A percentile compares a stretch with the other conserved stretches of the same genome.
These are phyloP conservation scores for Cucumis sativus DNA, from an alignment of 306 rosid species.

Conservation along the genomic window Cucumber_9930_V3 NC_026656.2:4307001-4307500, in stretches of 20 bases:
- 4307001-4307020: slow-evolving; percentile 89
- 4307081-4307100: slow-evolving; percentile 87
- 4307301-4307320: slow-evolving; percentile 80
- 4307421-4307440: slow-evolving; percentile 59
- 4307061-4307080: slow-evolving; percentile 75
- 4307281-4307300: slow-evolving; percentile 95
- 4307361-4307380: slow-evolving; percentile 46
- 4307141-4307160: slow-evolving; percentile 92
- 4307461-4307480: slow-evolving; percentile 51
- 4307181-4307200: slow-evolving; percentile 83
- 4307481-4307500: slow-evolving; percentile 40
- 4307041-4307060: slow-evolving; percentile 85
- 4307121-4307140: slow-evolving; percentile 91
- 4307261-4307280: slow-evolving; percentile 74
- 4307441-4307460: slow-evolving; percentile 56
- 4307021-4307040: slow-evolving; percentile 48
- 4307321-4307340: slow-evolving; percentile 54
- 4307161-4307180: slow-evolving; percentile 99
- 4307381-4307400: slow-evolving; percentile 43
- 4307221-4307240: slow-evolving; percentile 68
- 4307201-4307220: slow-evolving; percentile 87
- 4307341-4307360: slow-evolving; percentile 42
- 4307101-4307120: slow-evolving; percentile 96
- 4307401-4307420: slow-evolving; percentile 39
- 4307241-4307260: slow-evolving; percentile 49